phyloP scores from a whole-genome alignment of 306 rosid species.

The Cucurbita maxima region DNA sequence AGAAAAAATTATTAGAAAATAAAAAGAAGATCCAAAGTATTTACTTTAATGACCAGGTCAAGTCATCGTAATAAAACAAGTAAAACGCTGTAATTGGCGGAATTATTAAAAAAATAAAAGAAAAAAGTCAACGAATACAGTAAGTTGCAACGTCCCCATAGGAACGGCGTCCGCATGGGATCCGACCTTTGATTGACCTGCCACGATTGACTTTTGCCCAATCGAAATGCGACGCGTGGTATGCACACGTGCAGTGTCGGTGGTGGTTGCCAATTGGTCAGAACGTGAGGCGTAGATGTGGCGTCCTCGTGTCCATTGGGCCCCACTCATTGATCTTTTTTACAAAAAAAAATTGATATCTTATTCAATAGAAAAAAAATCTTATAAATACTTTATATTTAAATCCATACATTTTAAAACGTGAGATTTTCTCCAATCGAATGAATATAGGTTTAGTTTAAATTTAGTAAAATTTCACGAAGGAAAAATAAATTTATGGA shows the following conservation, averaged over 20 bases:
- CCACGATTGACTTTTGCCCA: neutral
- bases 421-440: neutral
- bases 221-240: neutral
- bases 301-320: neutral
- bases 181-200: neutral
- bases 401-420: neutral
- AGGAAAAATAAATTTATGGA: neutral
- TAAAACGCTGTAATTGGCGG: neutral
- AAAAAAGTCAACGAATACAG: neutral
- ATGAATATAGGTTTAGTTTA: neutral
- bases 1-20: neutral
- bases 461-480: neutral
- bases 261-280: constrained; percentile 1
- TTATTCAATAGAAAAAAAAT: no score
- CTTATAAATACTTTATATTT: no score
- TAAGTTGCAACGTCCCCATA: constrained; percentile 5
- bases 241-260: neutral
- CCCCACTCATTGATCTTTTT: neutral
- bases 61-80: neutral
- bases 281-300: neutral
- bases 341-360: no score
- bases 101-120: neutral
- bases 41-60: neutral
- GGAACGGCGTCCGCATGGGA: neutral
- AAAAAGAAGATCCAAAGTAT: neutral